A percentile compares a stretch with the other conserved stretches of the same genome.
phyloP scores from a whole-genome alignment of 2,329 filamentous ascomycete genomes.

The Thermothelomyces thermophilus region DNA sequence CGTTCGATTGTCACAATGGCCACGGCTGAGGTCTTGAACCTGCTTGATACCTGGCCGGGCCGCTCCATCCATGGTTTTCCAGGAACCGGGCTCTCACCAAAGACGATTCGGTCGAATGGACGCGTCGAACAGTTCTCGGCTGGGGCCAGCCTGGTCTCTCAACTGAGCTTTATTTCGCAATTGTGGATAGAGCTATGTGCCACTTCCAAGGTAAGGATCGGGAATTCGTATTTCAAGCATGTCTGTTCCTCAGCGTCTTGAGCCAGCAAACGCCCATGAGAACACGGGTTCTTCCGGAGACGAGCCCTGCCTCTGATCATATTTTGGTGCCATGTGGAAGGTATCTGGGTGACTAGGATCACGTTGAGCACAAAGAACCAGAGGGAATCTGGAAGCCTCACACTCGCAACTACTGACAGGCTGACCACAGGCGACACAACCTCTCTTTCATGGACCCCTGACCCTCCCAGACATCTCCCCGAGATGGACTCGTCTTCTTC shows the following conservation, averaged over 20 bases:
- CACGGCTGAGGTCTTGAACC: constrained; percentile 42
- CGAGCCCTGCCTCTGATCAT: neutral
- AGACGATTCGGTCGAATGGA: constrained; percentile 34
- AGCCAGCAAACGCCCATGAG: neutral
- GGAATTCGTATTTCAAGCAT: neutral
- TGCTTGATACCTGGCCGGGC: constrained; percentile 38
- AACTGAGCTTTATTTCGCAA: constrained; percentile 35
- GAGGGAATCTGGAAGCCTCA: neutral
- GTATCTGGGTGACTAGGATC: neutral
- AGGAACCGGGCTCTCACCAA: constrained; percentile 31
- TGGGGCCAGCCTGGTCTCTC: constrained; percentile 27
- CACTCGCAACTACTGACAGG: neutral
- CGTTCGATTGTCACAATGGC: constrained; percentile 47
- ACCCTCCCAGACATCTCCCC: constrained; percentile 23
- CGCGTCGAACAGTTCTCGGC: constrained; percentile 24
- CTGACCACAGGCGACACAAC: neutral
- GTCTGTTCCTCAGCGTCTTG: neutral
- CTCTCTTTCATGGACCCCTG: constrained; percentile 8
- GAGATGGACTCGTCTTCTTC: constrained; percentile 23
- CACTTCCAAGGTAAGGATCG: constrained; percentile 28
- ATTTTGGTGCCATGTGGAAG: neutral
- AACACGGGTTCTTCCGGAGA: neutral
- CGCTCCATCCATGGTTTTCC: constrained; percentile 33
- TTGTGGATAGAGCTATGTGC: constrained; percentile 34
- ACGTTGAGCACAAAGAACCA: neutral